Evolutionary conservation across 2,329 filamentous ascomycete species (phyloP), one percentile per base, ranked within the genome.

Genomic region (Fusarium liriodendri): DNA sequence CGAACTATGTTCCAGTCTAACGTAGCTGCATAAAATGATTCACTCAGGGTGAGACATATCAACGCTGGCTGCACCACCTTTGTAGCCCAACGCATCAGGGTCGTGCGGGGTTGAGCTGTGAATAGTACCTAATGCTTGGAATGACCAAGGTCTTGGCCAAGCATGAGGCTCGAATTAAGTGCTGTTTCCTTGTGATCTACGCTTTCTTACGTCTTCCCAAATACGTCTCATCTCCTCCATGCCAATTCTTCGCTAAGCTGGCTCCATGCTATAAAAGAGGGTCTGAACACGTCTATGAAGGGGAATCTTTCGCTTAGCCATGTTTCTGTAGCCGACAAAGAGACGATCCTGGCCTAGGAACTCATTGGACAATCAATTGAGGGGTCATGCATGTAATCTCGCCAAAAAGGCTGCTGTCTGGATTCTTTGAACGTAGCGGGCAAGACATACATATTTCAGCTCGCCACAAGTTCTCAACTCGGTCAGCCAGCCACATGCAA

Each of bases 371-470:
- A 11, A 32, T 14, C 11, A 27, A 40, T 58, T 58, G 55, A 40
- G 20, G 33, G 22, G 22, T 27, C 14, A 20, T 3, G 22, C 22
- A 40, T 8, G 16, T 6, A 40, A 27, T 38, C 33, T 40, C 32
- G 22, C 33, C 6, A 13, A 38, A 18, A 6, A 6, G 2, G 9
- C 16, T 38, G 22, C 4, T n/a, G 35, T 58, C 20, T 32, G 4
- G 33, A 22, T 11, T 16, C 35, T 10, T 58, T 27, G 18, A n/a
- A 58, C 10, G 4, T 2, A n/a, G 55, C 55, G 55, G 35, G 55
- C 35, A 16, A 58, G 55, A 58, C 55, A 58, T 40, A 38, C 55
- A 58, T 58, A 58, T 58, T 58, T 40, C 35, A 58, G 55, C 33
- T 58, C 35, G 35, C 35, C 33, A 40, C 55, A 58, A 20, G 27